A percentile compares a stretch with the other conserved stretches of the same genome.
phyloP scores from a whole-genome alignment of 495 filamentous ascomycete species.

The Acidomyces sp. region DNA sequence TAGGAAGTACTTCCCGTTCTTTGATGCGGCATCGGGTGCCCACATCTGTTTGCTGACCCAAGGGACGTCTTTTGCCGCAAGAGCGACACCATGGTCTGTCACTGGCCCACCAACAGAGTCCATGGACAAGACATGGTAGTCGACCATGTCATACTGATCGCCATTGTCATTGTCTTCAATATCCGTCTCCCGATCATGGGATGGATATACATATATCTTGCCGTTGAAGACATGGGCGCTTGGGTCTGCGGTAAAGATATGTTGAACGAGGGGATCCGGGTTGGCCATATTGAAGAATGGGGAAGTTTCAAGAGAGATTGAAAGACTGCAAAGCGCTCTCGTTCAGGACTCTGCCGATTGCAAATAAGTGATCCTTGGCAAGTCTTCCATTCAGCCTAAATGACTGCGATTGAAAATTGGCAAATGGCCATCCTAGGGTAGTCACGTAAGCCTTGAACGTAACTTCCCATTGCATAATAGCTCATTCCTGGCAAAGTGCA shows the following conservation, averaged over 20 bases:
- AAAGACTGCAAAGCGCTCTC: too few relatives aligned
- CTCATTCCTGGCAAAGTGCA: too few relatives aligned
- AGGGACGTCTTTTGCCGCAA: slow-evolving; percentile 42
- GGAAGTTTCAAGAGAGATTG: too few relatives aligned
- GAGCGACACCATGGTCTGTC: slow-evolving; percentile 45
- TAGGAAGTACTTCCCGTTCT: slow-evolving; percentile 49
- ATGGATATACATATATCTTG: slow-evolving; percentile 52
- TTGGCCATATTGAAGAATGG: slow-evolving; percentile 17
- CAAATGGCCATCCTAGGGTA: too few relatives aligned
- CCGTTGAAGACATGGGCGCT: slow-evolving; percentile 52
- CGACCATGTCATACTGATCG: slow-evolving; percentile 70
- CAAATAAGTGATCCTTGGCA: too few relatives aligned
- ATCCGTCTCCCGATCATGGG: slow-evolving; percentile 49
- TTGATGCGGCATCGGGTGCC: slow-evolving; percentile 49
- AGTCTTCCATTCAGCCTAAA: too few relatives aligned
- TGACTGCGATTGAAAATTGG: too few relatives aligned
- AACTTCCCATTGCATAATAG: too few relatives aligned
- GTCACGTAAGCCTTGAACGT: too few relatives aligned
- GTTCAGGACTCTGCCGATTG: too few relatives aligned
- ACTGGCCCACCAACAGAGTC: slow-evolving; percentile 37
- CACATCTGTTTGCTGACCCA: slow-evolving; percentile 53
- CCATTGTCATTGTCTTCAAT: slow-evolving; percentile 62
- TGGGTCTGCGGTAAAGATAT: slow-evolving; percentile 41
- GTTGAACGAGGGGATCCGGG: slow-evolving; percentile 15
- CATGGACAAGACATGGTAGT: slow-evolving; percentile 53